Conservation (phyloP, 441 rosid genomes). For the Adansonia grandidieri region DNA sequence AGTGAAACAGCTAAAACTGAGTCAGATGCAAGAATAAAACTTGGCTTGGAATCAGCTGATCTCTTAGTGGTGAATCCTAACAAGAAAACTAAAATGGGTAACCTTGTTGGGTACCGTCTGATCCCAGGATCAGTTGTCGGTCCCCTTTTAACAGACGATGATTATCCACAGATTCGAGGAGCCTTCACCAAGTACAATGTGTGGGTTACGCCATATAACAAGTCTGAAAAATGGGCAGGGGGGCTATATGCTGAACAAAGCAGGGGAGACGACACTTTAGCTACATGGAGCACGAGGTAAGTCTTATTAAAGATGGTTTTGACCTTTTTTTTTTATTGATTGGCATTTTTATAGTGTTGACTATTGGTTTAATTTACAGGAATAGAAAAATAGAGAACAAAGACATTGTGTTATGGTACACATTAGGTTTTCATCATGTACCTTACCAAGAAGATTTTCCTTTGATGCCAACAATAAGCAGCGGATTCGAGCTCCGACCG, state of each 20-base stretch:
- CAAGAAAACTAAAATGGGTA: conserved; percentile 56
- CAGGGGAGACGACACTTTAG: conserved; percentile 53
- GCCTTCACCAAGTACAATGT: conserved; percentile 60
- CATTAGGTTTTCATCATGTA: conserved; percentile 53
- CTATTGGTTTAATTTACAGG: conserved; percentile 32
- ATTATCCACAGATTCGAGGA: conserved; percentile 56
- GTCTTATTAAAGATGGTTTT: neutral
- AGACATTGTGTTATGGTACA: conserved; percentile 67
- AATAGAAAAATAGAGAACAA: conserved; percentile 53
- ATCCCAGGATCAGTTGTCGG: conserved; percentile 38
- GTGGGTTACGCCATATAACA: conserved; percentile 69
- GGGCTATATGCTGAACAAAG: conserved; percentile 58
- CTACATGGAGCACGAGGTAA: conserved; percentile 51
- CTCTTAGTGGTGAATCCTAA: conserved; percentile 56
- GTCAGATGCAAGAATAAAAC: conserved; percentile 47
- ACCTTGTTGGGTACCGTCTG: conserved; percentile 56
- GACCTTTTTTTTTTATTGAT: neutral
- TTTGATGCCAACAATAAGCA: conserved; percentile 52
- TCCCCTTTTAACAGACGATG: conserved; percentile 46
- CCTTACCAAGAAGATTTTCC: conserved; percentile 72
- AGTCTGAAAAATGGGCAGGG: conserved; percentile 62
- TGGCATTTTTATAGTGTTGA: conserved; percentile 6
- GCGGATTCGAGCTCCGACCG: conserved; percentile 59
- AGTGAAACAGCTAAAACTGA: conserved; percentile 58
- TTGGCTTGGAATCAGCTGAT: conserved; percentile 43